Base-by-base conservation (phyloP, 768 basidiomycete species). In the Naganishia kalamii region DNA sequence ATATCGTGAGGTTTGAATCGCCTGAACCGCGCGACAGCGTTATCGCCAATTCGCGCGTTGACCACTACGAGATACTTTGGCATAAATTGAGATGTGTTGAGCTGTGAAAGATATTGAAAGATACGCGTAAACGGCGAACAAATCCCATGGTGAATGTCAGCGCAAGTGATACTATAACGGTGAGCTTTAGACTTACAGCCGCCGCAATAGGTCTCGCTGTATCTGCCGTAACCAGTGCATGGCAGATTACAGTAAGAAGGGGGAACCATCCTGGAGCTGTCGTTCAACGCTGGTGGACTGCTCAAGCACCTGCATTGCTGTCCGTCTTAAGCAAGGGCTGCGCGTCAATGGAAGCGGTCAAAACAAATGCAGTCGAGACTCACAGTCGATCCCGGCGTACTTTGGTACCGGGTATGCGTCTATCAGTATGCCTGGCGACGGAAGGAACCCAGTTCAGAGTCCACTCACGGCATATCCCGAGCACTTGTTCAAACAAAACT, bases 181-280 rank as follows among this genome's bases (percentile, higher is more conserved):
- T n/a, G n/a, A n/a, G n/a, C n/a, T n/a, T n/a, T 11, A 32, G 33
- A 32, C 51, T 35, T n/a, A 52, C 51, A 29, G 8, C 51, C 51
- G 2, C 51, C 51, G 29, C 51, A 52, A n/a, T 52, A 52, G 4
- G 51, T 52, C 21, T 52, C 51, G 32, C 51, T 52, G 33, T 52
- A 21, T 13, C 19, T 3, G 2, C 13, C 8, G n/a, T 52, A 32
- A 2, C 51, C 51, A 8, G 51, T 52, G 12, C 51, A 52, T 13
- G 21, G 17, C 29, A n/a, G 29, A 29, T 52, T 35, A 21, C 51
- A 52, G 11, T 52, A 29, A 32, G 32, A 4, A 19, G 51, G 30
- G 29, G 51, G 3, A 3, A 52, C 51, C 51, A 52, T 52, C 33
- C n/a, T n/a, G 32, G 29, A 32, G 11, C 5, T 52, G 19, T 32